Base-by-base conservation (phyloP, 768 basidiomycete species). In the Coprinellus micaceus region DNA sequence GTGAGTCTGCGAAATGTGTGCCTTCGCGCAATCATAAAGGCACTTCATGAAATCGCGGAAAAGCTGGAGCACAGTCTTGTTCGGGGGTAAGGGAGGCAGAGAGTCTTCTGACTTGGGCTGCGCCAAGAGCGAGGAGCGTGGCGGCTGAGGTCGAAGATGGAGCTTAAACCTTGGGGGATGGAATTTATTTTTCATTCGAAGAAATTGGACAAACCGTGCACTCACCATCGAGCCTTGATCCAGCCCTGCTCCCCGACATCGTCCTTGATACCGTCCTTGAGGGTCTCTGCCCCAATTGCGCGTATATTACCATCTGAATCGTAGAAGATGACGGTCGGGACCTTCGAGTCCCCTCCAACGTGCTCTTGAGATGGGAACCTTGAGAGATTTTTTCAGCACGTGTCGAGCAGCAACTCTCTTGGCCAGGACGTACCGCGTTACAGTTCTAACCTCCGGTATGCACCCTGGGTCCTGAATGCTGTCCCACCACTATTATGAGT, bases 311-410 rank as follows among this genome's bases (percentile, higher is more conserved):
- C 77, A 1, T 61, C 46, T 3, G 36, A 30, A 52, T 77, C 75
- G 57, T 80, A 80, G 57, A 74, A 78, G 12, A 79, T 44, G 15
- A 77, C 61, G 0, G 75, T 73, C 0, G 77, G 79, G 39, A 79
- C 72, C 54, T 77, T 80, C 28, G 66, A 68, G 36, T 74, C 70
- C 1, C 74, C 72, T 0, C 71, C 71, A 17, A 67, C 63, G 1
- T 66, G 61, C 9, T 72, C 70, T 52, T 78, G 77, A 0, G 67
- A 71, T 7, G 78, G 79, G 56, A 68, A 78, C 40, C 54, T 56
- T 6, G 6, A 33, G 33, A 9, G n/a, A 43, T 6, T 19, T 17
- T 43, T 7, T 9, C 40, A 17, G 22, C 11, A 7, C 15, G 24
- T n/a, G 17, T 4, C 46, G 28, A 17, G 19, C n/a, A 7, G 21